Base-by-base conservation (phyloP, 108 stramenopile genomes). In the Nitzschia sp. region DNA sequence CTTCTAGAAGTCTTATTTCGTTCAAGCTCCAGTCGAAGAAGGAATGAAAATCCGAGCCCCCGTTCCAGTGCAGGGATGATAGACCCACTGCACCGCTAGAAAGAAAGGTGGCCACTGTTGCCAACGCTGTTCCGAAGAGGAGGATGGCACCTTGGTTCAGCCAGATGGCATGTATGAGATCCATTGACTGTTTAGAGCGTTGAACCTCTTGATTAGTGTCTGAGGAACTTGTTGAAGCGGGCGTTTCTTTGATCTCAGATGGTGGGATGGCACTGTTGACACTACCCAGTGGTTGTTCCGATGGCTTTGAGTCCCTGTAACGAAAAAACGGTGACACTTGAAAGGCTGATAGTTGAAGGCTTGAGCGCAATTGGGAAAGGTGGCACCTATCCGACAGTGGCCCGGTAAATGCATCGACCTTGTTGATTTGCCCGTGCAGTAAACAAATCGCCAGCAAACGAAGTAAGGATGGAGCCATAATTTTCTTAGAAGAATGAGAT, bases 21-120 rank as follows among this genome's bases (percentile, higher is more conserved):
- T 57, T 58, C 13, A 65, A 9, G 2, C 45, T 29, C 47, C 68
- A 66, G 27, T 78, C 77, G 33, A 78, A 77, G 0, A 76, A 33
- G 15, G 72, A 73, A 29, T 58, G 64, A 53, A 52, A 59, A 23
- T 58, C 57, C 27, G 29, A 15, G 1, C 28, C 28, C 0, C 25
- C 23, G 52, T 65, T 65, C 72, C 72, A 73, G 48, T 73, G 72
- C 16, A 66, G 32, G 46, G 22, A n/a, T 1, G 65, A 45, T 0
- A 73, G 29, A 15, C 64, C 72, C 13, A 47, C 29, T 23, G 63
- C 48, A 1, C 58, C 29, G 22, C 47, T 25, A 4, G 22, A 11
- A 23, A 63, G 11, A 15, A 64, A 30, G 5, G 71, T 55, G 36
- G 56, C 55, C 1, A 38, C 15, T 28, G 62, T 9, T n/a, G 64